phyloP scores from a whole-genome alignment of 768 basidiomycete genomes.

The Russula sp. region DNA sequence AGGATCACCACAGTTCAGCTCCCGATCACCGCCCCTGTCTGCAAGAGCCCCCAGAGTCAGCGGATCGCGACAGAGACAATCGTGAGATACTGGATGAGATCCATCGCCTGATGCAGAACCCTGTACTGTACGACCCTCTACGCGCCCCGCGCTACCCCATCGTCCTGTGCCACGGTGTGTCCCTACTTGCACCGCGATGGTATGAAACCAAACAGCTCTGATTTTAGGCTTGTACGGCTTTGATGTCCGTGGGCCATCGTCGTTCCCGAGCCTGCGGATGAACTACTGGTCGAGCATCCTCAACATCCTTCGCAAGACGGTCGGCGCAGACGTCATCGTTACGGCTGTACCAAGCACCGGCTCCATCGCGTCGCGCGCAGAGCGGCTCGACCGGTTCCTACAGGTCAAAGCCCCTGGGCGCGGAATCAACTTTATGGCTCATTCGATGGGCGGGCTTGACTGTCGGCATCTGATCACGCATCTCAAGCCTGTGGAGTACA shows the following conservation, averaged over 20 bases:
- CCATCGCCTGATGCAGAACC: constrained; percentile 67
- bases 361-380: constrained; percentile 76
- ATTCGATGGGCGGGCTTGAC: constrained; percentile 98
- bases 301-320: constrained; percentile 64
- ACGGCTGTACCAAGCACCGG: constrained; percentile 93
- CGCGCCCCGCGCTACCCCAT: constrained; percentile 83
- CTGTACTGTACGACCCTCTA: constrained; percentile 70
- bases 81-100: constrained; percentile 41
- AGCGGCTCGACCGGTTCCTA: constrained; percentile 68
- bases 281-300: constrained; percentile 95
- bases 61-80: neutral
- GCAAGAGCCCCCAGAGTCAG: neutral
- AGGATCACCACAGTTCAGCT: neutral
- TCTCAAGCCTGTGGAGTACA: constrained; percentile 74
- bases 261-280: constrained; percentile 51
- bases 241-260: constrained; percentile 82
- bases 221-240: constrained; percentile 85
- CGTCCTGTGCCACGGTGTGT: constrained; percentile 88
- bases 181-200: neutral
- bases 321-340: constrained; percentile 94
- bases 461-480: constrained; percentile 89
- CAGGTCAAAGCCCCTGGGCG: constrained; percentile 59
- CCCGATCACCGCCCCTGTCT: neutral
- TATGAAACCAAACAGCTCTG: neutral
- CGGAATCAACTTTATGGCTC: constrained; percentile 89